Base-by-base conservation (phyloP, 306 rosid genomes). In the Cicer pinnatifidum region DNA sequence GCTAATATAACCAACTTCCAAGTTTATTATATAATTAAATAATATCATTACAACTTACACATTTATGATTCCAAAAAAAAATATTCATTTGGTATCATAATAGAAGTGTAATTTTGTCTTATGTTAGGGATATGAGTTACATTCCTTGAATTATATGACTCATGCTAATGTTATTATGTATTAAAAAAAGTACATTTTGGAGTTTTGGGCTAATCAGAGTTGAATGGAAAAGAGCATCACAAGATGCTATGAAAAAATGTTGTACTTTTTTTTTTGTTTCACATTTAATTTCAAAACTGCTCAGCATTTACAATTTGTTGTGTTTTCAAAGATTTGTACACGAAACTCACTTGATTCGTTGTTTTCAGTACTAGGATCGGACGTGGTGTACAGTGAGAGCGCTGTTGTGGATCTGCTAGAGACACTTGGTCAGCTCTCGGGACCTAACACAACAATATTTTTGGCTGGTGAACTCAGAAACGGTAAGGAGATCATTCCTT, bases 401-500 rank as follows among this genome's bases (percentile, higher is more conserved):
- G 93, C 96, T 45, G 96, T 91, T 41, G 66, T 65, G 57, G 96
- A 91, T 83, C 82, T 91, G 81, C 77, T 91, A 75, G 83, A 85
- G 68, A 86, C 97, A 16, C 84, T 91, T 62, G 76, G 35, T 73
- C 86, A 88, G 40, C 93, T 91, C 79, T 89, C 86, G 8, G 96
- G 96, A 6, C 57, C 88, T 20, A 79, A 88, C 48, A 89, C 97
- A 53, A 91, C 97, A 17, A 84, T 91, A 33, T 71, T 89, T 76
- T 82, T 91, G 85, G 91, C 91, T 2, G 97, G 97, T 16, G 97
- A 88, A 68, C 92, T 89, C 60, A 73, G 97, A 71, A 91, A 91
- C 56, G 96, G 97, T 89, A 77, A 73, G 46, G 44, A 6, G 15
- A 69, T 43, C 20, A 17, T 17, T 41, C 72, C 12, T 6, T 63